Evolutionary conservation across 2,329 filamentous ascomycete species (phyloP), one percentile per base, ranked within the genome.

Genomic region (Aspergillus hiratsukae): DNA sequence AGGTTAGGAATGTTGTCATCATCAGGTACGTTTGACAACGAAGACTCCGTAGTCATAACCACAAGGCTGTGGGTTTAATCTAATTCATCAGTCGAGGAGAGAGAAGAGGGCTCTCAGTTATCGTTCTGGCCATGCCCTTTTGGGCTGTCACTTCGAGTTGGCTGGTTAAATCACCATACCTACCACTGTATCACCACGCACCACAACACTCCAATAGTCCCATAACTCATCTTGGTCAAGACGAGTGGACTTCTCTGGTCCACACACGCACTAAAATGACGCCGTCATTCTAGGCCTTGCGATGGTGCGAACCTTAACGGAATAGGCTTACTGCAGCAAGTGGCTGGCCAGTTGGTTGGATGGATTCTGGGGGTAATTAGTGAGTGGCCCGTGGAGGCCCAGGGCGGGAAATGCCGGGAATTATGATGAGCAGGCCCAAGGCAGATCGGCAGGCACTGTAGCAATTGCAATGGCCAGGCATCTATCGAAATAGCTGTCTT

Each of bases 231-330:
- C 21, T 21, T 28, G 10, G 51, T 40, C 41, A 2, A 25, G 3
- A 52, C 58, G 7, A 37, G 31, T 37, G 31, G 31, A 17, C 14
- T 6, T 14, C 5, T 37, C 17, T 37, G 31, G 31, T 37, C 31
- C 31, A 64, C 64, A 58, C 43, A 27, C 37, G 50, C 56, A 43
- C 61, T 63, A 62, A 57, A 43, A 57, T 48, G 52, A 64, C 61
- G 60, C 65, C 61, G 58, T 61, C 58, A 57, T 62, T 63, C 65
- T 66, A 62, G 66, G 56, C 65, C 59, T 60, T 48, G 55, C 55
- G 51, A 52, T 64, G 60, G 63, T 53, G 59, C 60, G 57, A 67
- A 66, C 63, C 51, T 63, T 61, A 58, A 59, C 45, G 56, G 48
- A 58, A 45, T 54, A 45, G 53, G 50, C 50, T 37, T 27, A 45